These are phyloP conservation scores for Extremus antarcticus DNA, from an alignment of 495 filamentous ascomycete genomes.

Conservation along the genomic window DNA sequence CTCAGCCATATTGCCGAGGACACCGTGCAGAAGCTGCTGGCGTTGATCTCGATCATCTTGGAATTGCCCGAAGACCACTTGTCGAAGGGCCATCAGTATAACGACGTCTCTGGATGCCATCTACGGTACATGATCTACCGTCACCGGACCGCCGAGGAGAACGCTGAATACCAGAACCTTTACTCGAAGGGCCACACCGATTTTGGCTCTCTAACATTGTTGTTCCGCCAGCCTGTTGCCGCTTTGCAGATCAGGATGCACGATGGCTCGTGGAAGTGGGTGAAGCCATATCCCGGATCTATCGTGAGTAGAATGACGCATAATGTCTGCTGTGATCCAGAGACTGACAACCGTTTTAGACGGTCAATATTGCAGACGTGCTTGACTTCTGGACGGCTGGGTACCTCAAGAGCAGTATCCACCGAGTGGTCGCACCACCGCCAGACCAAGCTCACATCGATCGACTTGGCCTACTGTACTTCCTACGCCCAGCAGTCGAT, in stretches of 20 bases:
- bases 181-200: slow-evolving; percentile 44
- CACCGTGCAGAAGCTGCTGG: slow-evolving; percentile 36
- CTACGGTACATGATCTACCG: slow-evolving; percentile 48
- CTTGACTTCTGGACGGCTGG: slow-evolving; percentile 23
- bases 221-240: slow-evolving; percentile 47
- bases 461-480: slow-evolving; percentile 26
- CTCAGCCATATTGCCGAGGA: slow-evolving; percentile 40
- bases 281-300: slow-evolving; percentile 20
- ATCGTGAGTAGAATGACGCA: slow-evolving; percentile 27
- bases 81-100: slow-evolving; percentile 40
- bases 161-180: slow-evolving; percentile 32
- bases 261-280: slow-evolving; percentile 25
- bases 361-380: slow-evolving; percentile 17
- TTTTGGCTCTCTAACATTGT: slow-evolving; percentile 41
- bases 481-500: slow-evolving; percentile 20
- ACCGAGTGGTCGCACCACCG: slow-evolving; percentile 24
- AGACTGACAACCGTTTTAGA: no score
- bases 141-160: slow-evolving; percentile 35
- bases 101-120: slow-evolving; percentile 36
- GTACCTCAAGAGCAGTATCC: slow-evolving; percentile 22
- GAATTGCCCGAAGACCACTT: slow-evolving; percentile 45
- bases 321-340: no score
- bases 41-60: slow-evolving; percentile 40
- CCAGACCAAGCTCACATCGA: slow-evolving; percentile 25
- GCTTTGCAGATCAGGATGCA: slow-evolving; percentile 39